Percentiles rank a stretch among this genome's conserved stretches.
Conservation (phyloP, 305 asterid genomes). For the Striga hermonthica region DNA sequence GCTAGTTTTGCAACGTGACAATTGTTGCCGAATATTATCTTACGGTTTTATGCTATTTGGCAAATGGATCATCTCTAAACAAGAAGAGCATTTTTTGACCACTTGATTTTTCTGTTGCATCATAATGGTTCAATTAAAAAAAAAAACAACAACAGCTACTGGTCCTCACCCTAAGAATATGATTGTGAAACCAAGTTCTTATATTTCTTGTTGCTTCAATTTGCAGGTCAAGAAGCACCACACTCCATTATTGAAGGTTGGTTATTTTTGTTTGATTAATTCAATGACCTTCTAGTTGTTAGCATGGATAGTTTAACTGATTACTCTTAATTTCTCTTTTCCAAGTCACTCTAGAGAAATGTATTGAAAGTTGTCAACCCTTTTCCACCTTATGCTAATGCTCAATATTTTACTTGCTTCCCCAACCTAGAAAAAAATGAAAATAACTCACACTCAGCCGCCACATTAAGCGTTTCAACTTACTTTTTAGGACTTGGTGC, state of each 20-base stretch:
- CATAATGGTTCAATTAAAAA: background rate
- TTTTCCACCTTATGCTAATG: background rate
- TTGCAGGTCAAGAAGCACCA: constrained; percentile 50
- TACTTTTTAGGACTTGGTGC: too few species aligned
- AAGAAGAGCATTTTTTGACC: background rate
- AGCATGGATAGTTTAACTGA: background rate
- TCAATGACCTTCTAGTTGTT: constrained; percentile 12
- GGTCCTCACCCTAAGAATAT: constrained; percentile 8
- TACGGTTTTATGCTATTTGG: constrained; percentile 15
- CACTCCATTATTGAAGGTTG: constrained; percentile 49
- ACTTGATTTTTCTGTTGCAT: background rate
- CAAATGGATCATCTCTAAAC: background rate
- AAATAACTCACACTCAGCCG: too few species aligned
- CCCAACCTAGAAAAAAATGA: too few species aligned
- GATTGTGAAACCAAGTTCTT: constrained; percentile 25
- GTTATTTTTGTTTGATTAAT: constrained; percentile 27
- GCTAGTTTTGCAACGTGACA: constrained; percentile 8
- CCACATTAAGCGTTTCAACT: too few species aligned
- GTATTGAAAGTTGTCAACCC: background rate
- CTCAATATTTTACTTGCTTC: too few species aligned
- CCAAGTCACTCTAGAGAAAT: background rate
- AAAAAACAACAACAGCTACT: background rate
- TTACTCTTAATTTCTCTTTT: background rate
- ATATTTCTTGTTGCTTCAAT: constrained; percentile 23
- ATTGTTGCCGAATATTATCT: background rate